phyloP scores from a whole-genome alignment of 768 basidiomycete species.

The Fomitopsis serialis region DNA sequence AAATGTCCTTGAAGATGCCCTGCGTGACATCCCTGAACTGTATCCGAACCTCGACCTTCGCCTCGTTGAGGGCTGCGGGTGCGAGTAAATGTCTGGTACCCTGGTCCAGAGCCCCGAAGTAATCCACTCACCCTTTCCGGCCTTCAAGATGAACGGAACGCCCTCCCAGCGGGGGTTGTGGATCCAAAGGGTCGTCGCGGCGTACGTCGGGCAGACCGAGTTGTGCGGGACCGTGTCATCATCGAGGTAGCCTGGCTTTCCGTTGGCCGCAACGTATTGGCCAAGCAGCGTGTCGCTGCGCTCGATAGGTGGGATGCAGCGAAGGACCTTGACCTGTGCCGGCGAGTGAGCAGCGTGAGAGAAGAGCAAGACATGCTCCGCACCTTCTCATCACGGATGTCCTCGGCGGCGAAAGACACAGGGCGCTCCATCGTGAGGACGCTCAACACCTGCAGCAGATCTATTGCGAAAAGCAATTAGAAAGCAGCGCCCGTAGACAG shows the following conservation, averaged over 20 bases:
- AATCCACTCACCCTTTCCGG: slow-evolving; percentile 78
- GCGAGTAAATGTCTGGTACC: slow-evolving; percentile 4
- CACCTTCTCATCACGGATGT: slow-evolving; percentile 98
- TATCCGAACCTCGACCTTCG: slow-evolving; percentile 96
- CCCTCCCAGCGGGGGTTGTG: slow-evolving; percentile 98
- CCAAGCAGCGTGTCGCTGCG: slow-evolving; percentile 81
- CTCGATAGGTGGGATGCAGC: slow-evolving; percentile 81
- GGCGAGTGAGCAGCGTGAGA: slow-evolving; percentile 14
- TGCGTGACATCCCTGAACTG: slow-evolving; percentile 97
- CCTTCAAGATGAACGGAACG: slow-evolving; percentile 97
- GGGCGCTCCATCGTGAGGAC: slow-evolving; percentile 97
- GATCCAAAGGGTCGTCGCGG: slow-evolving; percentile 86
- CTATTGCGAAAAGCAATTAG: slow-evolving; percentile 33
- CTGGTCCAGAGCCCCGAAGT: slow-evolving; percentile 1
- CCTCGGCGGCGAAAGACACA: slow-evolving; percentile 94
- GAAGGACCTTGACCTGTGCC: slow-evolving; percentile 88
- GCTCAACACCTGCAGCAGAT: slow-evolving; percentile 91
- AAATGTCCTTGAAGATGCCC: slow-evolving; percentile 95
- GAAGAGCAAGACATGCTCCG: slow-evolving; percentile 1
- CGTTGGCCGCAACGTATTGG: slow-evolving; percentile 84
- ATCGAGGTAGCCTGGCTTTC: slow-evolving; percentile 98
- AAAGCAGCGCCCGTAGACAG: not conserved
- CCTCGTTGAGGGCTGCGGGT: slow-evolving; percentile 86
- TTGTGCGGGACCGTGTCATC: slow-evolving; percentile 91
- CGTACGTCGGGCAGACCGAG: slow-evolving; percentile 92